These are phyloP conservation scores for Penicillium sp. DNA, from an alignment of 2,329 filamentous ascomycete species.

Conservation along the genomic window DNA sequence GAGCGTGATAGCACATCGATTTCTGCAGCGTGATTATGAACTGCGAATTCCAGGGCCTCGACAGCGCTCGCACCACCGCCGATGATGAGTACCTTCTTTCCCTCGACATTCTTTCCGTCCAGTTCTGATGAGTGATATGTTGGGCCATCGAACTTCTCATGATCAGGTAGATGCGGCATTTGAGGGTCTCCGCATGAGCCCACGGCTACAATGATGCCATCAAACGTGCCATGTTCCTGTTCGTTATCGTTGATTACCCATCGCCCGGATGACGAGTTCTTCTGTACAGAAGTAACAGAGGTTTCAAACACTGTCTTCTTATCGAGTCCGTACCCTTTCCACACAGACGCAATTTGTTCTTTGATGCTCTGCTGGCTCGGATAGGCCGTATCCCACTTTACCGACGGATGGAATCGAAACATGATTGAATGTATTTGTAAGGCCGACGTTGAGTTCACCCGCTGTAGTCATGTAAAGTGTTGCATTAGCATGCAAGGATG, in stretches of 20 bases:
- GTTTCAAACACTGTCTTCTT: conserved; percentile 68
- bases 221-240: conserved; percentile 65
- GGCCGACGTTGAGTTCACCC: conserved; percentile 76
- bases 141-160: conserved; percentile 66
- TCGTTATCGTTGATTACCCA: conserved; percentile 79
- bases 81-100: conserved; percentile 71
- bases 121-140: conserved; percentile 73
- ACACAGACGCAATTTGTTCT: conserved; percentile 65
- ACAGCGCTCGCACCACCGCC: conserved; percentile 78
- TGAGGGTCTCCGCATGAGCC: conserved; percentile 78
- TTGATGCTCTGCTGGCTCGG: conserved; percentile 73
- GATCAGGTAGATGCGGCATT: conserved; percentile 65
- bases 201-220: conserved; percentile 72
- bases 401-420: conserved; percentile 82
- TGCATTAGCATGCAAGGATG: background rate
- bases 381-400: conserved; percentile 72
- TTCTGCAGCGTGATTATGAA: conserved; percentile 61
- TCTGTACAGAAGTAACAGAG: conserved; percentile 64
- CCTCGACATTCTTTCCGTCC: conserved; percentile 67
- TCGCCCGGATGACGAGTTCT: conserved; percentile 58
- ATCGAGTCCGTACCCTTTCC: conserved; percentile 70
- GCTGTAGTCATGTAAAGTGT: conserved; percentile 38
- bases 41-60: conserved; percentile 76
- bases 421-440: conserved; percentile 82
- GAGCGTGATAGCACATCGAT: conserved; percentile 70